Conservation (phyloP, 257 asterid species). For the Solanum sparsipilum region DNA sequence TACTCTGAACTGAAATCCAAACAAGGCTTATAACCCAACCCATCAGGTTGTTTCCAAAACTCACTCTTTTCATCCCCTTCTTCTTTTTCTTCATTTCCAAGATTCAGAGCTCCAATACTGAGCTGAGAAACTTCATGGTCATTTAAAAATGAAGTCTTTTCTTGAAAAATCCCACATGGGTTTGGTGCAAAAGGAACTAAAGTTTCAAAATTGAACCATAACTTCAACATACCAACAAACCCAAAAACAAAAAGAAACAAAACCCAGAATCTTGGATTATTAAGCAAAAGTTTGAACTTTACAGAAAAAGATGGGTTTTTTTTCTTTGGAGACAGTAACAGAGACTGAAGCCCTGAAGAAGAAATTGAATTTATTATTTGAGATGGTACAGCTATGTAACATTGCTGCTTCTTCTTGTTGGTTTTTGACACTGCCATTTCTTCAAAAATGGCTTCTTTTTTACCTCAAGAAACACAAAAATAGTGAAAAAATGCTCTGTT, state of each 20-base stretch:
- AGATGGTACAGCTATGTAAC: conserved; percentile 81
- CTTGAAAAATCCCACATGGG: conserved; percentile 46
- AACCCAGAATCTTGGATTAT: conserved; percentile 43
- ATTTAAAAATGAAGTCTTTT: conserved; percentile 9
- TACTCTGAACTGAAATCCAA: conserved; percentile 71
- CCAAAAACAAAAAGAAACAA: conserved; percentile 38
- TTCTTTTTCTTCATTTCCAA: not conserved
- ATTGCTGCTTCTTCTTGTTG: conserved; percentile 52
- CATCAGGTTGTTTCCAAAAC: conserved; percentile 94
- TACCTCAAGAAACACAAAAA: not conserved
- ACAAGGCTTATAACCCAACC: conserved; percentile 82
- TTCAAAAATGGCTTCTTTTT: not conserved
- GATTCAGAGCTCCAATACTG: not conserved
- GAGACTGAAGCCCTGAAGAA: conserved; percentile 61
- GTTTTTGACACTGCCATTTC: conserved; percentile 74
- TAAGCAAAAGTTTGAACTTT: conserved; percentile 26
- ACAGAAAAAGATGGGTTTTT: conserved; percentile 21
- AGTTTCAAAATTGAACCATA: conserved; percentile 44
- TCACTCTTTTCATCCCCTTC: conserved; percentile 23
- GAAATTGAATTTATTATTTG: conserved; percentile 66
- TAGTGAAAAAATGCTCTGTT: not conserved
- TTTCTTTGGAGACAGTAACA: conserved; percentile 61
- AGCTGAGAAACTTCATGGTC: conserved; percentile 18
- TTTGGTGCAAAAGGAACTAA: conserved; percentile 28
- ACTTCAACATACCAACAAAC: conserved; percentile 45